Evolutionary conservation across 2,329 filamentous ascomycete genomes (phyloP).

Genomic region (Cladophialophora yegresii): DNA sequence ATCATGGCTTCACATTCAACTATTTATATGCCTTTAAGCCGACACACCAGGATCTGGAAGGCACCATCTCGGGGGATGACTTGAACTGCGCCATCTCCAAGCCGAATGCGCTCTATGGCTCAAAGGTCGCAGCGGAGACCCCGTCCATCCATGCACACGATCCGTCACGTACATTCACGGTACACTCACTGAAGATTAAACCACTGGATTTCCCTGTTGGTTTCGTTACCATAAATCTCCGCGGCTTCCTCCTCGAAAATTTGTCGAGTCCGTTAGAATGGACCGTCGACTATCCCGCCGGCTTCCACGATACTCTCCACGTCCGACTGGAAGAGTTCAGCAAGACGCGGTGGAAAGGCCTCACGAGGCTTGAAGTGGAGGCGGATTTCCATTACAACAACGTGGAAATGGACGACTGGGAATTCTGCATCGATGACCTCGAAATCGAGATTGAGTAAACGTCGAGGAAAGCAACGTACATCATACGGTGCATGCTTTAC

Average conservation of each 20-base stretch:
- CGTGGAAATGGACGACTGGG: slow-evolving; percentile 35
- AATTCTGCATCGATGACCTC: slow-evolving; percentile 38
- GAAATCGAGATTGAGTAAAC: slow-evolving; percentile 21
- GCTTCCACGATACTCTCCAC: slow-evolving; percentile 34
- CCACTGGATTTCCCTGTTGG: slow-evolving; percentile 35
- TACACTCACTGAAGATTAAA: slow-evolving; percentile 35
- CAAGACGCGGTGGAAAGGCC: slow-evolving; percentile 27
- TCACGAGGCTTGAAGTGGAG: slow-evolving; percentile 34
- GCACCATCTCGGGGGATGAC: slow-evolving; percentile 34
- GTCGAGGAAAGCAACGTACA: neutral
- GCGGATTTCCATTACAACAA: slow-evolving; percentile 35
- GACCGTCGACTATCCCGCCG: slow-evolving; percentile 36
- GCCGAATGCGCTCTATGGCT: slow-evolving; percentile 37
- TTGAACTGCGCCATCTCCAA: slow-evolving; percentile 38
- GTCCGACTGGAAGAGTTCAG: slow-evolving; percentile 35
- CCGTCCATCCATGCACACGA: slow-evolving; percentile 21
- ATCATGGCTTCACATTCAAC: slow-evolving; percentile 31
- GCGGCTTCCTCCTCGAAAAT: slow-evolving; percentile 11
- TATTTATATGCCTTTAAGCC: slow-evolving; percentile 34
- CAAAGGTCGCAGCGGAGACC: slow-evolving; percentile 23
- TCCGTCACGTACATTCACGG: slow-evolving; percentile 28
- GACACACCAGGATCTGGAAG: slow-evolving; percentile 23
- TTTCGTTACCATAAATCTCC: slow-evolving; percentile 24
- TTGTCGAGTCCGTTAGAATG: slow-evolving; percentile 25
- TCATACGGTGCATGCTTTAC: neutral